Evolutionary conservation across 352 stramenopile genomes (phyloP).

Genomic region (Globisporangium yorkense): DNA sequence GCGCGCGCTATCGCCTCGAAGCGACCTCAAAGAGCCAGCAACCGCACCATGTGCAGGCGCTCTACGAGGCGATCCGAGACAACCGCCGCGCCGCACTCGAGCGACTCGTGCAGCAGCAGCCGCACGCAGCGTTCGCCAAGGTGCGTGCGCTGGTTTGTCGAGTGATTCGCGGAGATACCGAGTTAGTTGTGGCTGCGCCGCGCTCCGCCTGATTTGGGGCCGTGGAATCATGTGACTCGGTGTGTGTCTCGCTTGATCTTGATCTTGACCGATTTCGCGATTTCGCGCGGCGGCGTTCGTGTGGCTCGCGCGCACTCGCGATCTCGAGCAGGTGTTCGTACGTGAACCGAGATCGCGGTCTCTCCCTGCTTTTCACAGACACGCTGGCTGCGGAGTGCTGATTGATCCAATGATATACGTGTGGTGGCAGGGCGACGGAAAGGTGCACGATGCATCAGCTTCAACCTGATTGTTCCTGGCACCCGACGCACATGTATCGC

Average conservation of each 20-base stretch:
- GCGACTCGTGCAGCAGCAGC: slow-evolving; percentile 17
- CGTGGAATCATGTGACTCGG: neutral
- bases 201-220: neutral
- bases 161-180: slow-evolving; percentile 1
- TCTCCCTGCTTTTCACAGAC: neutral
- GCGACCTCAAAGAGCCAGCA: neutral
- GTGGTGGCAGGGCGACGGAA: slow-evolving; percentile 9
- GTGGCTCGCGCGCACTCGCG: neutral
- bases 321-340: neutral
- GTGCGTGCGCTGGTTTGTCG: slow-evolving; percentile 11
- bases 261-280: neutral
- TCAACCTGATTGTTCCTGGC: neutral
- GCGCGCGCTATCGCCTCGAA: neutral
- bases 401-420: slow-evolving; percentile 2
- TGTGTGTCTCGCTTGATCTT: neutral
- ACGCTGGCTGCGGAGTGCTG: neutral
- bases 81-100: slow-evolving; percentile 25
- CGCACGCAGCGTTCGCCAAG: slow-evolving; percentile 34
- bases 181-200: neutral
- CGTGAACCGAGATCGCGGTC: neutral
- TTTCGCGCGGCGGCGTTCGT: neutral
- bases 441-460: slow-evolving; percentile 7
- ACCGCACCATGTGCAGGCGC: neutral
- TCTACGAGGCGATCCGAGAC: slow-evolving; percentile 33
- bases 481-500: neutral